These are phyloP conservation scores for Stagonosporopsis tanaceti DNA, from an alignment of 2,329 filamentous ascomycete species.

Conservation along the genomic window DNA sequence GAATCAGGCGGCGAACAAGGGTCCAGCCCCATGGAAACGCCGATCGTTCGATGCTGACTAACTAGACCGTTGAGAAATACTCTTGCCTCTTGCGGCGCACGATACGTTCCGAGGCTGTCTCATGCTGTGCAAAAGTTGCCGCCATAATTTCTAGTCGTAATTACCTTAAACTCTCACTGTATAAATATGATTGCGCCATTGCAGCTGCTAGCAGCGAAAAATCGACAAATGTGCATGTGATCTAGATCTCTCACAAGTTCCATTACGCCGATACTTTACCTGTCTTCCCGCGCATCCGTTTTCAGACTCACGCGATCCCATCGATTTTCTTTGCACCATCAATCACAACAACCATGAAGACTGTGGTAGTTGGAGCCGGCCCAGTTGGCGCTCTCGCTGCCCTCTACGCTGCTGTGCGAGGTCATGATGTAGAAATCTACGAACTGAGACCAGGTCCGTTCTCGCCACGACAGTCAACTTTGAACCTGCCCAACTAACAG, in stretches of 20 bases:
- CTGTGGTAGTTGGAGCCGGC: constrained; percentile 87
- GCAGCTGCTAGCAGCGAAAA: neutral
- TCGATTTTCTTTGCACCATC: constrained; percentile 8
- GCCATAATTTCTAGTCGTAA: constrained; percentile 4
- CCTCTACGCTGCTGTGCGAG: constrained; percentile 87
- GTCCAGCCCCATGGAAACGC: constrained; percentile 24
- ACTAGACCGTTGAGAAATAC: constrained; percentile 21
- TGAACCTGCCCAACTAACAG: neutral
- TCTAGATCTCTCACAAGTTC: constrained; percentile 18
- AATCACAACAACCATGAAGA: constrained; percentile 58
- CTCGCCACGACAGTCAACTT: neutral
- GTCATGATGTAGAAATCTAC: constrained; percentile 91
- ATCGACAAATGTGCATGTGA: constrained; percentile 4
- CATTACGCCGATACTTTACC: constrained; percentile 13
- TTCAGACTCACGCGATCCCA: constrained; percentile 16
- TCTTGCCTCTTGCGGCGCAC: constrained; percentile 29
- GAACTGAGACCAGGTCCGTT: constrained; percentile 85
- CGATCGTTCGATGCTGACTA: constrained; percentile 32
- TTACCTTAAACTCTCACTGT: constrained; percentile 7
- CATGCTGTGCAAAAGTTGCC: constrained; percentile 14
- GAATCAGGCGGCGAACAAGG: constrained; percentile 16
- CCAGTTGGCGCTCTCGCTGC: constrained; percentile 93
- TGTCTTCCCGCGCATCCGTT: constrained; percentile 15
- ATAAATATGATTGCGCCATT: constrained; percentile 8
- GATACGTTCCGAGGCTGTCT: constrained; percentile 23